These are phyloP conservation scores for Amauroascus verrucosus DNA, from an alignment of 2,329 filamentous ascomycete genomes.

Conservation along the genomic window DNA sequence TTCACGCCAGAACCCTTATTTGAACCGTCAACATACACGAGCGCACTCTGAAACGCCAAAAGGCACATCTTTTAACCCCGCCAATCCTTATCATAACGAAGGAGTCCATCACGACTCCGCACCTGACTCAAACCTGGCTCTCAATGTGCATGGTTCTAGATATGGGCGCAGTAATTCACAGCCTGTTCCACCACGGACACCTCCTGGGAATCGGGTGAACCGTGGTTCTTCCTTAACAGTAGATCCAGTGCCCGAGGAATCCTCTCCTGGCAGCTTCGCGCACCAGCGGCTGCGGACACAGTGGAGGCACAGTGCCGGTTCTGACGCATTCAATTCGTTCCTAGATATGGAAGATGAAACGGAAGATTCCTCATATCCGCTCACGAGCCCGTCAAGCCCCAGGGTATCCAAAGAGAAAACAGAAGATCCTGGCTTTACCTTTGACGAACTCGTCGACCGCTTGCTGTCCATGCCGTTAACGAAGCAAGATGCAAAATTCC, in stretches of 20 bases:
- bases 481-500: constrained; percentile 80
- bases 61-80: constrained; percentile 31
- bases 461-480: constrained; percentile 72
- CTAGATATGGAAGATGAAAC: constrained; percentile 37
- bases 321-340: constrained; percentile 35
- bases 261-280: constrained; percentile 24
- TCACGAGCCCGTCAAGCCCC: constrained; percentile 23
- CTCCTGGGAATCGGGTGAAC: constrained; percentile 30
- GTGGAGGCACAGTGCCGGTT: constrained; percentile 33
- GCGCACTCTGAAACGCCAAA: constrained; percentile 57
- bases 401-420: constrained; percentile 25
- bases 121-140: constrained; percentile 19
- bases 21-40: constrained; percentile 55
- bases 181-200: constrained; percentile 41
- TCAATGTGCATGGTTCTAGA: constrained; percentile 35
- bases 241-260: constrained; percentile 22
- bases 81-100: constrained; percentile 11
- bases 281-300: constrained; percentile 27
- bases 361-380: constrained; percentile 22
- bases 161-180: constrained; percentile 42
- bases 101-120: constrained; percentile 9
- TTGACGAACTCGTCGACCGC: constrained; percentile 72
- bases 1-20: constrained; percentile 41
- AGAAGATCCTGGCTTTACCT: constrained; percentile 32
- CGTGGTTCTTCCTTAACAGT: constrained; percentile 21